Conservation (phyloP, 192 early-diverging fungal genomes). For the Phlyctochytrium bullatum region DNA sequence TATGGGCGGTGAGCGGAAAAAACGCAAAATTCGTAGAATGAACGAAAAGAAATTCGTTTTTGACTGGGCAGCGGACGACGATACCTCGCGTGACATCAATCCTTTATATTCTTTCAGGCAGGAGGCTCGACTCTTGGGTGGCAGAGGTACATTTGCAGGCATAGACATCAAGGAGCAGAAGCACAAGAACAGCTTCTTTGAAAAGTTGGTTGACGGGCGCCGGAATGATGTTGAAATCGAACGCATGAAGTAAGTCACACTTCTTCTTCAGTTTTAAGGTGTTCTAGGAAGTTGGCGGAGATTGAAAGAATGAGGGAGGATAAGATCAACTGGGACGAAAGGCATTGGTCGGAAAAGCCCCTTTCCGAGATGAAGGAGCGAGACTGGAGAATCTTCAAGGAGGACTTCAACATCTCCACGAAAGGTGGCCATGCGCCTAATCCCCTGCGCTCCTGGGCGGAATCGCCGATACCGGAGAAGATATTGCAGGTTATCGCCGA, state of each 20-base stretch:
- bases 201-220: conserved; percentile 47
- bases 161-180: conserved; percentile 79
- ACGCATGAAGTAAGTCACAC: conserved; percentile 40
- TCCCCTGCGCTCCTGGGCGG: conserved; percentile 86
- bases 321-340: conserved; percentile 77
- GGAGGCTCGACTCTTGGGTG: conserved; percentile 67
- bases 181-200: conserved; percentile 66
- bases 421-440: conserved; percentile 92
- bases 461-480: conserved; percentile 66
- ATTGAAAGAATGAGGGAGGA: conserved; percentile 63
- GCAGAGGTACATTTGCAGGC: conserved; percentile 82
- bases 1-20: conserved; percentile 72
- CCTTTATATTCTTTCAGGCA: conserved; percentile 80
- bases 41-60: conserved; percentile 97
- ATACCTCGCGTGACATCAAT: conserved; percentile 91
- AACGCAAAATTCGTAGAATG: conserved; percentile 75
- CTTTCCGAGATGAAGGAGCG: conserved; percentile 90
- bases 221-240: conserved; percentile 55
- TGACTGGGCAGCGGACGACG: conserved; percentile 95
- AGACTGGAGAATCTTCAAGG: conserved; percentile 99
- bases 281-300: conserved; percentile 56
- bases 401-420: conserved; percentile 94
- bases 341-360: conserved; percentile 94
- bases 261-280: background rate
- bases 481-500: conserved; percentile 75